Conservation (phyloP, 495 filamentous ascomycete species). For the Sabuloglossum arenarium region DNA sequence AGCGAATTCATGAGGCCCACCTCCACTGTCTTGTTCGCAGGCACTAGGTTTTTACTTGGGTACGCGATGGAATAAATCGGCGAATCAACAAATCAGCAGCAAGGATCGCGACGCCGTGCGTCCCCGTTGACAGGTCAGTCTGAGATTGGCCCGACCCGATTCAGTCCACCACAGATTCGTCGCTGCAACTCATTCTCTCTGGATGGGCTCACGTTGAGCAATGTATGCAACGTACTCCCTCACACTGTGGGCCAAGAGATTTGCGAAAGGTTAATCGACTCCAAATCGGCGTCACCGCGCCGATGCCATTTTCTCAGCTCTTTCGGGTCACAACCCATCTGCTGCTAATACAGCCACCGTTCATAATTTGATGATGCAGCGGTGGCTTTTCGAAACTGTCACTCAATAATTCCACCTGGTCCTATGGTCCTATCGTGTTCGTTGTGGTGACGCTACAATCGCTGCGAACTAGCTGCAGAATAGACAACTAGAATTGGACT, state of each 20-base stretch:
- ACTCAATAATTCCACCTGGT: background rate
- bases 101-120: background rate
- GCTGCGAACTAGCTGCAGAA: background rate
- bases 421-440: background rate
- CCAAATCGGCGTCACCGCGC: background rate
- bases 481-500: background rate
- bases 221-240: background rate
- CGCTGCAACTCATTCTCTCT: background rate
- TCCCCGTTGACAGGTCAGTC: background rate
- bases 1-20: background rate
- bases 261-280: background rate
- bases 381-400: background rate
- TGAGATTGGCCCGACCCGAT: background rate
- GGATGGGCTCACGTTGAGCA: background rate
- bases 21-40: background rate
- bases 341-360: background rate
- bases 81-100: background rate
- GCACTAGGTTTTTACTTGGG: background rate
- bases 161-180: background rate
- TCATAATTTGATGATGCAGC: background rate
- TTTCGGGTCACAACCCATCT: background rate
- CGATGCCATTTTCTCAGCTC: background rate
- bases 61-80: background rate
- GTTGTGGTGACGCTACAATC: background rate
- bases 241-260: background rate